Percentiles rank a stretch among this genome's conserved stretches.
These are phyloP conservation scores for Lactarius akahatsu DNA, from an alignment of 768 basidiomycete species.

Conservation along the genomic window DNA sequence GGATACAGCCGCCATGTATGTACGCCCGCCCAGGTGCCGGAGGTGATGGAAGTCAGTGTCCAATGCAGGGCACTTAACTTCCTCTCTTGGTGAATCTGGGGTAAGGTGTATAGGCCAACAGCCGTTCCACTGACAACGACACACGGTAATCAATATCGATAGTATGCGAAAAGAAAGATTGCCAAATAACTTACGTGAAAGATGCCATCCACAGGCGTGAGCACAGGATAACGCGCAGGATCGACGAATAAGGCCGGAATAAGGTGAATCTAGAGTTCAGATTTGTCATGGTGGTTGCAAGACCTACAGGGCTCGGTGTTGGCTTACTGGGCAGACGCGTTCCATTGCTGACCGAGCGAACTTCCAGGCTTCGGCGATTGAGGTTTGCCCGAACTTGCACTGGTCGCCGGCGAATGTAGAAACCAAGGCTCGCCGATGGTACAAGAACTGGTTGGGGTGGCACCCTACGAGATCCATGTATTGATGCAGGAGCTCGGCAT, in stretches of 20 bases:
- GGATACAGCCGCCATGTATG: slow-evolving; percentile 58
- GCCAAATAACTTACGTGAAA: slow-evolving; percentile 33
- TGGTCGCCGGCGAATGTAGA: slow-evolving; percentile 42
- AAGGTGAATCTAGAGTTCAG: slow-evolving; percentile 33
- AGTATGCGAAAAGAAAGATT: not conserved
- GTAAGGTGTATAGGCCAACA: slow-evolving; percentile 46
- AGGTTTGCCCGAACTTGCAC: slow-evolving; percentile 36
- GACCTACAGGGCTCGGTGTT: not conserved
- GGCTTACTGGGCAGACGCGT: slow-evolving; percentile 35
- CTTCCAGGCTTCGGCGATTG: slow-evolving; percentile 34
- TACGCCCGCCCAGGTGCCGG: slow-evolving; percentile 40
- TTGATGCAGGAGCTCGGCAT: slow-evolving; percentile 29
- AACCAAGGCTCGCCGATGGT: slow-evolving; percentile 36
- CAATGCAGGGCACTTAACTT: slow-evolving; percentile 30
- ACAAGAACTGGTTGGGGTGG: slow-evolving; percentile 37
- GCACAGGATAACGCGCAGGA: slow-evolving; percentile 37
- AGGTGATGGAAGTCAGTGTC: slow-evolving; percentile 58
- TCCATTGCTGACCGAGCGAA: slow-evolving; percentile 33
- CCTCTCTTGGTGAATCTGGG: slow-evolving; percentile 32
- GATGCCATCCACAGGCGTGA: slow-evolving; percentile 43
- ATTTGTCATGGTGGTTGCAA: not conserved
- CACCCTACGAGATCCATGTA: slow-evolving; percentile 35
- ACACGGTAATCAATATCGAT: slow-evolving; percentile 20
- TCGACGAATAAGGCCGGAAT: slow-evolving; percentile 37
- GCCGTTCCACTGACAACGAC: slow-evolving; percentile 35